Base-by-base conservation (phyloP, 2,329 filamentous ascomycete species). In the Penicillium sp. region DNA sequence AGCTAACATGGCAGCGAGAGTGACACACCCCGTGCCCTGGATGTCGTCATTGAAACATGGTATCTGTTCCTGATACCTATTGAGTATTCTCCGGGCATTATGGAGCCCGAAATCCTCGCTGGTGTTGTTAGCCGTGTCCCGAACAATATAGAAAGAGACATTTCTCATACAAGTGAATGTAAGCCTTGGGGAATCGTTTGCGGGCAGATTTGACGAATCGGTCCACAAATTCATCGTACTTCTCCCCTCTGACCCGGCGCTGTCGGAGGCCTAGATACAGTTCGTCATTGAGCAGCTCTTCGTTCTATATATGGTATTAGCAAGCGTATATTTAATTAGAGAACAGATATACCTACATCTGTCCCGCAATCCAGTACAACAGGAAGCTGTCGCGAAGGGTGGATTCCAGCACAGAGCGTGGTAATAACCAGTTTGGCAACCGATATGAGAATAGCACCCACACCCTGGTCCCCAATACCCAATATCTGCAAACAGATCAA, bases 1-100 rank as follows among this genome's bases (percentile, higher is more conserved):
- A 0, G 90, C 85, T 78, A 90, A 85, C 60, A 96, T 87, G 1
- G 89, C 91, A 0, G 91, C 91, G 0, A 96, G 81, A 0, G 92
- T 93, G 1, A 96, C 90, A 57, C 89, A 93, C 0, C 91, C 92
- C 0, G 92, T 96, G 1, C 91, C 92, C 72, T 96, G 91, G 0
- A 96, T 86, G 70, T 96, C 91, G 56, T 96, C 92, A 66, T 96
- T 96, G 79, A 96, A 96, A 71, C 90, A 95, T 0, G 91, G 81
- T 8, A 93, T 87, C 48, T 88, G 69, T 0, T 86, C 81, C 1
- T 87, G 83, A 66, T 94, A 96, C 35, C 80, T 82, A 57, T 96
- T 89, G 1, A 96, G 79, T 2, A 96, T 83, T 4, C 89, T 83
- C 31, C 89, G 81, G 0, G 90, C 89, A 66, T 96, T 96, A 1